Conservation (phyloP, 2,329 filamentous ascomycete genomes). For the Hypocreales sp. region DNA sequence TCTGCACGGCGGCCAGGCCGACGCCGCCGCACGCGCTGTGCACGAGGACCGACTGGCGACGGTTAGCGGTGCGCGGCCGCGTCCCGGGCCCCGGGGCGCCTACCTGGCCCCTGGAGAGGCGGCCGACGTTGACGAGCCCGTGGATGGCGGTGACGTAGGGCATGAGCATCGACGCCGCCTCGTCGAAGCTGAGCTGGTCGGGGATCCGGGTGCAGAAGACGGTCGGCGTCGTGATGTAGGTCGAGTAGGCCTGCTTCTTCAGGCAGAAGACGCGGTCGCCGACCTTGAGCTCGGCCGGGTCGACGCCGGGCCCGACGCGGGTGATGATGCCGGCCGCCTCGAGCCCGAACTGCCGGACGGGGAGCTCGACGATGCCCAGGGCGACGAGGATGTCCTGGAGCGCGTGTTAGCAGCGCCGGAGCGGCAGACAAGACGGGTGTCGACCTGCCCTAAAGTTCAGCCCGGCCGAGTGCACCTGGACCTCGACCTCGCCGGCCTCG, state of each 20-base stretch:
- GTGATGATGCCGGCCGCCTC: constrained; percentile 13
- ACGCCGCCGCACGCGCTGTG: constrained; percentile 15
- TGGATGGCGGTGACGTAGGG: constrained; percentile 16
- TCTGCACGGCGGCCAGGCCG: constrained; percentile 13
- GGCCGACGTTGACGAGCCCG: constrained; percentile 2
- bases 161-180: constrained; percentile 17
- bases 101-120: constrained; percentile 4
- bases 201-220: constrained; percentile 15
- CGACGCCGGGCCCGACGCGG: constrained; percentile 8
- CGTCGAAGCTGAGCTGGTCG: constrained; percentile 14
- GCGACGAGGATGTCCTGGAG: constrained; percentile 19
- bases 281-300: constrained; percentile 10
- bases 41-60: constrained; percentile 15
- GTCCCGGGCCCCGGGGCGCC: too few species aligned
- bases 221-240: constrained; percentile 11
- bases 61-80: too few species aligned
- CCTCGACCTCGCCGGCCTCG: constrained; percentile 13
- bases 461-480: constrained; percentile 15
- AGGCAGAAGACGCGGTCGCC: constrained; percentile 15
- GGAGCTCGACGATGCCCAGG: constrained; percentile 9
- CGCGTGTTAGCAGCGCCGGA: too few species aligned
- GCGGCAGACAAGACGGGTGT: too few species aligned
- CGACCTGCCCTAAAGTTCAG: constrained; percentile 14
- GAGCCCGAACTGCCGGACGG: constrained; percentile 4
- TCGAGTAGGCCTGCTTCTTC: constrained; percentile 4